phyloP scores from a whole-genome alignment of 2,329 filamentous ascomycete species.

The Sarocladiaceae sp. region DNA sequence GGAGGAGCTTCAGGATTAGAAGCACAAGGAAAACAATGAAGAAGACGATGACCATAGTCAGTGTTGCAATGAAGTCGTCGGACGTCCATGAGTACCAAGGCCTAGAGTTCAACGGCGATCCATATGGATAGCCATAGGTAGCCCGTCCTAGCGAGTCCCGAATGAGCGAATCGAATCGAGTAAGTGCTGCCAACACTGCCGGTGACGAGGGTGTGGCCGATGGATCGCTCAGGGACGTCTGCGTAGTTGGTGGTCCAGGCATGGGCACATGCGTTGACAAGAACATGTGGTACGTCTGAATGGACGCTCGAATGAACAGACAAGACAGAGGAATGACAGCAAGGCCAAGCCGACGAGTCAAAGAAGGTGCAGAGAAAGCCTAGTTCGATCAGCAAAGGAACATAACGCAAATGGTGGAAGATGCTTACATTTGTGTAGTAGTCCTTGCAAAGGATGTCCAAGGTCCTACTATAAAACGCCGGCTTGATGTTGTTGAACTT shows the following conservation, averaged over 20 bases:
- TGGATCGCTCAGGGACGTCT: slow-evolving; percentile 63
- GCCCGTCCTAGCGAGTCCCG: slow-evolving; percentile 72
- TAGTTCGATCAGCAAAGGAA: slow-evolving; percentile 26
- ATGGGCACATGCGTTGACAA: slow-evolving; percentile 80
- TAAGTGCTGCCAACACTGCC: slow-evolving; percentile 71
- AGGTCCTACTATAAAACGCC: slow-evolving; percentile 79
- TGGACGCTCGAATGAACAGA: slow-evolving; percentile 87
- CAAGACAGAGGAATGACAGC: slow-evolving; percentile 91
- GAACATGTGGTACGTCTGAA: slow-evolving; percentile 99
- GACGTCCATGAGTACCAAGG: slow-evolving; percentile 55
- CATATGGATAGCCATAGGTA: slow-evolving; percentile 57
- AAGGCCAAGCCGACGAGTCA: slow-evolving; percentile 84
- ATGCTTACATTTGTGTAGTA: slow-evolving; percentile 84
- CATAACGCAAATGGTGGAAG: not conserved
- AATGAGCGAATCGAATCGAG: slow-evolving; percentile 72
- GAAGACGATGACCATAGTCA: slow-evolving; percentile 84
- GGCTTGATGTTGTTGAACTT: slow-evolving; percentile 99
- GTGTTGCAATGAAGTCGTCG: slow-evolving; percentile 69
- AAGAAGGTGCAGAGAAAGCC: slow-evolving; percentile 86
- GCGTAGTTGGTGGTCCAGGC: slow-evolving; percentile 61
- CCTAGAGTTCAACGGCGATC: slow-evolving; percentile 30
- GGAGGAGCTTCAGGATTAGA: slow-evolving; percentile 75
- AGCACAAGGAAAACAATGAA: slow-evolving; percentile 81
- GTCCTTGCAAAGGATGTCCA: slow-evolving; percentile 94
- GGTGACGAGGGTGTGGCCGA: slow-evolving; percentile 63